phyloP scores from a whole-genome alignment of 2,329 filamentous ascomycete genomes.

The Cercospora canescens region DNA sequence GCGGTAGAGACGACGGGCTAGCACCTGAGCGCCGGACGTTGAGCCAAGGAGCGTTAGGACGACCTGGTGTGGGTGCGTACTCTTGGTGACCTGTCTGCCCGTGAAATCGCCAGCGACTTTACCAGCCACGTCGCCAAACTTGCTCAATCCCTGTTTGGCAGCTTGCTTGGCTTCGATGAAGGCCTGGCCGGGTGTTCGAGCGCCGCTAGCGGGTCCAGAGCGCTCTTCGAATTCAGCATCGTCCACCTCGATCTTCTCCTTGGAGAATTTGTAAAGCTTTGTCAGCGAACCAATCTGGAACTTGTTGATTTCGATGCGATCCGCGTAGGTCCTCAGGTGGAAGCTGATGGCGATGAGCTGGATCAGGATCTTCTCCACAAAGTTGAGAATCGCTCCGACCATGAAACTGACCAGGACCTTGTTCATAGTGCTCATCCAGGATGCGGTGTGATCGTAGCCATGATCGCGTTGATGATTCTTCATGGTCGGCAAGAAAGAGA shows the following conservation, averaged over 20 bases:
- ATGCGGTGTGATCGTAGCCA: constrained; percentile 47
- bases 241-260: constrained; percentile 64
- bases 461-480: constrained; percentile 62
- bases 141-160: constrained; percentile 72
- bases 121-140: constrained; percentile 81
- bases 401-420: constrained; percentile 87
- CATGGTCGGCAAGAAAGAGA: constrained; percentile 84
- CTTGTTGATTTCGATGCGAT: constrained; percentile 89
- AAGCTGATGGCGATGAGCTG: constrained; percentile 94
- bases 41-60: constrained; percentile 74
- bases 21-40: constrained; percentile 73
- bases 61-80: constrained; percentile 80
- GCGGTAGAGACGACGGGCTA: constrained; percentile 85
- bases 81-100: constrained; percentile 66
- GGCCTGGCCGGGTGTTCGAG: constrained; percentile 71
- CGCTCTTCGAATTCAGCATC: constrained; percentile 74
- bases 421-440: constrained; percentile 77
- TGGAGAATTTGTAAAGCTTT: constrained; percentile 66
- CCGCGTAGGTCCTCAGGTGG: constrained; percentile 85
- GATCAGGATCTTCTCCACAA: constrained; percentile 88
- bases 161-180: constrained; percentile 70
- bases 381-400: constrained; percentile 75
- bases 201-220: constrained; percentile 54
- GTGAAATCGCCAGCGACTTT: constrained; percentile 91
- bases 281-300: constrained; percentile 73